Conservation (phyloP, 768 basidiomycete genomes). For the Erythrobasidium yunnanense region DNA sequence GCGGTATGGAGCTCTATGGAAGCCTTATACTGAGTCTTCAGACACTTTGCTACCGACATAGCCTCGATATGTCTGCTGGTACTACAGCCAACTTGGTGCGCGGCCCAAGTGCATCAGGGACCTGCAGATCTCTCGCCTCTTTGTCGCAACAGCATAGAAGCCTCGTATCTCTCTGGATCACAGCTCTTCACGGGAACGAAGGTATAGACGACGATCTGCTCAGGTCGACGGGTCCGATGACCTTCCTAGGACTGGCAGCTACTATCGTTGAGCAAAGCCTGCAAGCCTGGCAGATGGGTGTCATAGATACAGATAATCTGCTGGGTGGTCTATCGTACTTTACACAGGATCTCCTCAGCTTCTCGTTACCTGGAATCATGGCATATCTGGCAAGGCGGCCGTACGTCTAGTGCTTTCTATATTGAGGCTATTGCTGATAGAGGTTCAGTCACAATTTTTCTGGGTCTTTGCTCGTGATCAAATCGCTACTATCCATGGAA, state of each 20-base stretch:
- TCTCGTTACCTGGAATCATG: conserved; percentile 42
- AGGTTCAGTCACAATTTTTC: too few species aligned
- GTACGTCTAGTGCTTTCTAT: too few species aligned
- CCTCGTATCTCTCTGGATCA: conserved; percentile 32
- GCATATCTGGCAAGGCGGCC: conserved; percentile 37
- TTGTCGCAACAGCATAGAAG: background rate
- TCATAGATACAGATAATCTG: conserved; percentile 42
- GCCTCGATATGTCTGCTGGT: background rate
- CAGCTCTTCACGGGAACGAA: conserved; percentile 32
- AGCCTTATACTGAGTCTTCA: background rate
- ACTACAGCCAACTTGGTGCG: background rate
- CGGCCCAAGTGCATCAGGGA: background rate
- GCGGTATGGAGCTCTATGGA: conserved; percentile 10
- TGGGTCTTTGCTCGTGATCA: background rate
- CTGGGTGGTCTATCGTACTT: conserved; percentile 44
- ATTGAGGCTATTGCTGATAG: too few species aligned
- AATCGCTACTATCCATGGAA: background rate
- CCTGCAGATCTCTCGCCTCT: background rate
- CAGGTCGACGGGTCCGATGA: conserved; percentile 40
- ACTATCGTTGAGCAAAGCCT: conserved; percentile 43
- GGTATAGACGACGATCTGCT: conserved; percentile 37
- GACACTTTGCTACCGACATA: background rate
- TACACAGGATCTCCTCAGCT: conserved; percentile 43
- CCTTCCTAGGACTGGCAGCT: conserved; percentile 40
- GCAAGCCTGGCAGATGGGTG: conserved; percentile 38